phyloP scores from a whole-genome alignment of 1,284 basidiomycete species.

The Earliella scabrosa region DNA sequence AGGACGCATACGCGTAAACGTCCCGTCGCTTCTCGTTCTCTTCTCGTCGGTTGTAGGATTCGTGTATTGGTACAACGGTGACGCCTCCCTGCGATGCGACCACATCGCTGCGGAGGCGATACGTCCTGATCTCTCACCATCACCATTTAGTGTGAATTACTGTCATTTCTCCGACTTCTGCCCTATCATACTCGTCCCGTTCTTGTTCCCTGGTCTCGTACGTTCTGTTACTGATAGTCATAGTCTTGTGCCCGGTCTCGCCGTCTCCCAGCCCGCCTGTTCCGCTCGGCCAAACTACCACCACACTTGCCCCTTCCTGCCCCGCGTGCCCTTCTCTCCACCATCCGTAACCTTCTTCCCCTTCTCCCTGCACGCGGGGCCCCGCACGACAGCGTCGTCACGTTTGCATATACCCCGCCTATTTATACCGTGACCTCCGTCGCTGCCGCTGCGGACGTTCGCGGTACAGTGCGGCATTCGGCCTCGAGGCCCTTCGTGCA shows the following conservation, averaged over 20 bases:
- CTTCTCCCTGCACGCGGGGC: conserved; percentile 4
- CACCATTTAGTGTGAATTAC: conserved; percentile 8
- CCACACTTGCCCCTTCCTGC: background rate
- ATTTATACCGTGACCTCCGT: conserved; percentile 2
- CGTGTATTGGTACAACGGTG: conserved; percentile 4
- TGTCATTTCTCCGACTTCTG: conserved; percentile 11
- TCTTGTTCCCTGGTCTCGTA: background rate
- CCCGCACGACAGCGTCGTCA: conserved; percentile 17
- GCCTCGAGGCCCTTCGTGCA: conserved; percentile 3
- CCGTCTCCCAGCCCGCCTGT: background rate
- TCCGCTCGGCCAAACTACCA: too few species aligned
- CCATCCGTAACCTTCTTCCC: background rate
- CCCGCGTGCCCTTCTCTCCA: background rate
- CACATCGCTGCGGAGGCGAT: background rate
- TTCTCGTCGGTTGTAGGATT: conserved; percentile 5
- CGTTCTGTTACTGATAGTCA: background rate
- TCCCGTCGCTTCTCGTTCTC: background rate
- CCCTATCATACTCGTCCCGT: conserved; percentile 10
- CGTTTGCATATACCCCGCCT: conserved; percentile 13
- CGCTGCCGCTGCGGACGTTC: conserved; percentile 1
- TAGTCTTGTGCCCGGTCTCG: too few species aligned
- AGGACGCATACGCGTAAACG: conserved; percentile 36
- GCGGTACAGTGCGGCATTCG: conserved; percentile 1
- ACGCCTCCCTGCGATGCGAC: background rate
- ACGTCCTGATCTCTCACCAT: background rate